Base-by-base conservation (phyloP, 2,329 filamentous ascomycete species). In the Bipolaris oryzae region DNA sequence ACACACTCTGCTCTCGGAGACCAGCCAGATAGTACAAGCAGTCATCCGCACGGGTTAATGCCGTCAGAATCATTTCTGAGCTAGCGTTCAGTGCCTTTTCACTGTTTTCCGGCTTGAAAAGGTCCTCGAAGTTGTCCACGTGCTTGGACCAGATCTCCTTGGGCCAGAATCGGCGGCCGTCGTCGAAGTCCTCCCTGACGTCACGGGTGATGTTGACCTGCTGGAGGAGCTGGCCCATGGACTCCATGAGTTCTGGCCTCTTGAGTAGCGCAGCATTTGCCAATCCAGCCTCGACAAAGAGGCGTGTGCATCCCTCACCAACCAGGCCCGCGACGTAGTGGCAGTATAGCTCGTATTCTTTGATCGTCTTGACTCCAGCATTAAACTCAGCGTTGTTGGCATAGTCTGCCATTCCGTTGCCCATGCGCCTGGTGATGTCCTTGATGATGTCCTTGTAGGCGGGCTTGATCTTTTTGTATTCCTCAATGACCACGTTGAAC, bases 141-240 rank as follows among this genome's bases (percentile, higher is more conserved):
- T 99, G 88, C 82, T 96, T 96, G 73, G 90, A 92, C 95, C 95
- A 99, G 72, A 99, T 92, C 79, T 96, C 92, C 77, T 89, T 90
- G 48, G 95, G 95, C 87, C 92, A 99, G 84, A 96, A 99, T 55
- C 91, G 87, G 60, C 95, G 87, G 67, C 89, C 88, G 76, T 98
- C 95, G 57, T 90, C 85, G 67, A 88, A 88, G 73, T 99, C 95
- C 76, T 99, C 95, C 68, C 88, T 87, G 62, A 98, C 85, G 75
- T 99, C 95, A 73, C 95, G 91, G 73, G 98, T 97, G 76, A 99
- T 97, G 82, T 99, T 99, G 64, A 92, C 96, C 82, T 99, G 96
- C 74, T 99, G 95, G 60, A 99, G 81, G 78, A 99, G 96, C 66
- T 96, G 90, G 21, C 92, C 95, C 95, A 99, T 99, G 42, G 92